These are phyloP conservation scores for Penicillium robsamsonii DNA, from an alignment of 495 filamentous ascomycete genomes.

Conservation along the genomic window DNA sequence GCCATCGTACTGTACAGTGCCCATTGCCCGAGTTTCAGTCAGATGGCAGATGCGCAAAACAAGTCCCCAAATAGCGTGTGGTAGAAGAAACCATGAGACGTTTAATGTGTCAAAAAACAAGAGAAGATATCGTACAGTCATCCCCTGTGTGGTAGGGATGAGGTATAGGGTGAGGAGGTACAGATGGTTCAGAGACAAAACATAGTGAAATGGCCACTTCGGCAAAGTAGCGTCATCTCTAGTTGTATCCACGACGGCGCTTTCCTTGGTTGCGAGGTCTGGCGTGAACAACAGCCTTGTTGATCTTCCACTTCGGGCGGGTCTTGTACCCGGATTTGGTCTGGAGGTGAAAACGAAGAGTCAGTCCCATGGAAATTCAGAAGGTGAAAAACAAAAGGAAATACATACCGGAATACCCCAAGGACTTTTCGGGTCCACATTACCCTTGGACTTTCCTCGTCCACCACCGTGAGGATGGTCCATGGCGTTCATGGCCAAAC, in stretches of 20 bases:
- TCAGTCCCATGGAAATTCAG: slow-evolving; percentile 17
- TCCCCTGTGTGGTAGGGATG: slow-evolving; percentile 14
- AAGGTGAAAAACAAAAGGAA: slow-evolving; percentile 6
- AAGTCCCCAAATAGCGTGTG: slow-evolving; percentile 13
- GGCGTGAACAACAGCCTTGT: slow-evolving; percentile 75
- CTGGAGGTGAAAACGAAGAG: slow-evolving; percentile 39
- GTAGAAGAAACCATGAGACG: slow-evolving; percentile 10
- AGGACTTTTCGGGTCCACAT: slow-evolving; percentile 86
- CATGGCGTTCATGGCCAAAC: slow-evolving; percentile 94
- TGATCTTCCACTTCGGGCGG: slow-evolving; percentile 70
- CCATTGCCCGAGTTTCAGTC: slow-evolving; percentile 17
- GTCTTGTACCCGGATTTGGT: slow-evolving; percentile 98
- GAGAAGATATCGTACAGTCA: slow-evolving; percentile 29
- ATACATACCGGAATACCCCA: slow-evolving; percentile 90
- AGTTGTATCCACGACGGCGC: slow-evolving; percentile 51
- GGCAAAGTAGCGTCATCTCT: slow-evolving; percentile 12
- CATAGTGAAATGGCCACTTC: slow-evolving; percentile 10
- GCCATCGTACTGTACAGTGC: slow-evolving; percentile 28
- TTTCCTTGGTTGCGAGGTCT: slow-evolving; percentile 77
- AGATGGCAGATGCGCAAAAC: slow-evolving; percentile 19
- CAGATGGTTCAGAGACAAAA: slow-evolving; percentile 13
- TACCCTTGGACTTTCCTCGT: slow-evolving; percentile 98
- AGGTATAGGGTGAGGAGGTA: slow-evolving; percentile 23
- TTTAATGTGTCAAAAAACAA: slow-evolving; percentile 18
- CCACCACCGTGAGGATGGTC: slow-evolving; percentile 99